Evolutionary conservation across 176 grass and related monocot species (phyloP), one percentile per base, ranked within the genome.

Genomic region (Miscanthus lutarioriparius): DNA sequence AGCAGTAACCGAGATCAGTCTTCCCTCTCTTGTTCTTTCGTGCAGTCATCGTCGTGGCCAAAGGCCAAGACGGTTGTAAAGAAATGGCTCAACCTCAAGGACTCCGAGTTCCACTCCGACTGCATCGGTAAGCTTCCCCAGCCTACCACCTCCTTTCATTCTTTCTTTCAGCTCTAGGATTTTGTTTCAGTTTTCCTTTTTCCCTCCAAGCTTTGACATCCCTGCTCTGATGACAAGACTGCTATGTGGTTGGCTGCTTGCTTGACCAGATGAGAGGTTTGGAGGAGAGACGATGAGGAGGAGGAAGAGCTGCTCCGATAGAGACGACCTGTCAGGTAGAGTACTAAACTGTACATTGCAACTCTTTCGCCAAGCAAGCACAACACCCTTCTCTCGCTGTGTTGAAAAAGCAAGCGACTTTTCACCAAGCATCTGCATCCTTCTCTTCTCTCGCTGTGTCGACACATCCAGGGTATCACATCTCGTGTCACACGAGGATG

Each of bases 241-340:
- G 43, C 43, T 48, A 48, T 48, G 45, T 16, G 45, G 0, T 37
- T 37, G n/a, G n/a, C n/a, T n/a, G 36, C 22, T 61, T 23, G 32
- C 74, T 74, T 67, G 48, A 75, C 74, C 74, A 91, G 91, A 54
- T 15, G 83, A 85, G 26, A 87, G 68, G 6, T 83, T 82, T 39
- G 80, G 62, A n/a, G 85, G 44, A 23, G 8, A 20, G 15, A 43
- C 78, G 64, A 37, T 51, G n/a, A n/a, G n/a, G 85, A 48, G 45
- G 45, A 84, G 91, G 64, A 95, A 87, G 87, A 95, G 96, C 77
- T 98, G 91, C 73, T 98, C 96, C 8, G 91, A 98, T 83, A 92
- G 88, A 74, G 91, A 95, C 10, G 83, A 95, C 82, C 23, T 85
- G 77, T 92, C 95, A 87, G 92, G 92, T 93, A 76, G 17, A 75